Evolutionary conservation across 257 asterid species (phyloP).

Genomic region (Solanum clarkiae): DNA sequence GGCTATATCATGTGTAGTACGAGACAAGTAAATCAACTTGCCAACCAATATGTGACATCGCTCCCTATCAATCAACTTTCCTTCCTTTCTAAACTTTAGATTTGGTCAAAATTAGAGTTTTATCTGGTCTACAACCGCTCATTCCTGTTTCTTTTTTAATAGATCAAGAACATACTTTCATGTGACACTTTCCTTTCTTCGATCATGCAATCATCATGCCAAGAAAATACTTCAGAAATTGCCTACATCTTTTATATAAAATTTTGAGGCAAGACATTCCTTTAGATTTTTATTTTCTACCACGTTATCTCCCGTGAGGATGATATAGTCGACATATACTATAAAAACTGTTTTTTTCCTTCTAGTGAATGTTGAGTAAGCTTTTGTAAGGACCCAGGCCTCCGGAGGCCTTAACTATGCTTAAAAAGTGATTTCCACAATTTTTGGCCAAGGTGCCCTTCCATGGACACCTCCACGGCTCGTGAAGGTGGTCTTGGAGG

Average conservation of each 20-base stretch:
- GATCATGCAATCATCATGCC: background rate
- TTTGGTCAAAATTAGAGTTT: background rate
- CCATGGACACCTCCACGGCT: too few relatives aligned
- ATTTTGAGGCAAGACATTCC: too few relatives aligned
- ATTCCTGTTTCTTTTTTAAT: background rate
- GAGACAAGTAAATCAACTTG: background rate
- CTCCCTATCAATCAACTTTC: background rate
- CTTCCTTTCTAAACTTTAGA: background rate
- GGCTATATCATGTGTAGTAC: background rate
- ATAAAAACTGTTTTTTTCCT: background rate
- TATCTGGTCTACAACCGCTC: background rate
- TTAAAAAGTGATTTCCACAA: too few relatives aligned
- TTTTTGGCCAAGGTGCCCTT: too few relatives aligned
- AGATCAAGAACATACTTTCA: background rate
- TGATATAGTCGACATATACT: background rate
- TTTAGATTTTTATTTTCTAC: background rate
- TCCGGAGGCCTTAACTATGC: too few relatives aligned
- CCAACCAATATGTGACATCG: background rate
- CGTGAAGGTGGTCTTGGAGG: too few relatives aligned
- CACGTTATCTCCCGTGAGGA: background rate
- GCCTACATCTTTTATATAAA: background rate
- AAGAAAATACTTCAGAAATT: background rate
- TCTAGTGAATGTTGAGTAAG: background rate
- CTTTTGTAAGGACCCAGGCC: too few relatives aligned
- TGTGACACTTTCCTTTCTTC: background rate